A percentile compares a stretch with the other conserved stretches of the same genome.
phyloP scores from a whole-genome alignment of 2,329 filamentous ascomycete genomes.

The Nemania sp. region DNA sequence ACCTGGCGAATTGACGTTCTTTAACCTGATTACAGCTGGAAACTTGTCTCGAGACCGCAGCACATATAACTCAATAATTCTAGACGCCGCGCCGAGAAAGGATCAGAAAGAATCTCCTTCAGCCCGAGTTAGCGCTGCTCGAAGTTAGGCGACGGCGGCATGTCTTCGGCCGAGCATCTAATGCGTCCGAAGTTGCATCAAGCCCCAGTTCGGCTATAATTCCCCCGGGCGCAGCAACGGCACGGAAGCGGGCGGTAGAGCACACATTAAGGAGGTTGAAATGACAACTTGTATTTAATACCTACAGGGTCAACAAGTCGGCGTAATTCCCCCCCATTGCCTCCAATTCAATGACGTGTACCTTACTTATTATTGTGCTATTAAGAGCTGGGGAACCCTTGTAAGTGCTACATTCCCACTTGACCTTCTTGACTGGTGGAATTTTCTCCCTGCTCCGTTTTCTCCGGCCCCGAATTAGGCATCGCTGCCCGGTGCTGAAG shows the following conservation, averaged over 20 bases:
- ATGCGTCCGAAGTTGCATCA: not conserved
- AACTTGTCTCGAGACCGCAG: too few relatives aligned
- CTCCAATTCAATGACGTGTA: not conserved
- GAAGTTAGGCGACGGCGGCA: not conserved
- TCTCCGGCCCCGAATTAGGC: conserved; percentile 35
- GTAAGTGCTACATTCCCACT: not conserved
- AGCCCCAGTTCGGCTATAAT: conserved; percentile 23
- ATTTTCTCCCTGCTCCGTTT: conserved; percentile 30
- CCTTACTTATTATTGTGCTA: not conserved
- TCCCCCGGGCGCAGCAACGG: conserved; percentile 7
- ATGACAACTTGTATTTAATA: not conserved
- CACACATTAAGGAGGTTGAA: not conserved
- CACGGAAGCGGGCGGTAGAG: not conserved
- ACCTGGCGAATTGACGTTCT: too few relatives aligned
- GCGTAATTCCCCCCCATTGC: conserved; percentile 1
- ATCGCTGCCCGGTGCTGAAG: conserved; percentile 25
- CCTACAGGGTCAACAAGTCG: not conserved
- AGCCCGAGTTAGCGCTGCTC: not conserved
- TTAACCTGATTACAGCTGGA: too few relatives aligned
- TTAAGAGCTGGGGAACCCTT: conserved; percentile 4
- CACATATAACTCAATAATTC: too few relatives aligned
- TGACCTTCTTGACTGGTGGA: conserved; percentile 34
- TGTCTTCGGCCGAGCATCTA: conserved; percentile 5
- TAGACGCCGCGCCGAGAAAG: not conserved
- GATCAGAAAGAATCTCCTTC: not conserved